These are phyloP conservation scores for Gentiana macrophylla DNA, from an alignment of 257 asterid genomes.

Conservation along the genomic window DNA sequence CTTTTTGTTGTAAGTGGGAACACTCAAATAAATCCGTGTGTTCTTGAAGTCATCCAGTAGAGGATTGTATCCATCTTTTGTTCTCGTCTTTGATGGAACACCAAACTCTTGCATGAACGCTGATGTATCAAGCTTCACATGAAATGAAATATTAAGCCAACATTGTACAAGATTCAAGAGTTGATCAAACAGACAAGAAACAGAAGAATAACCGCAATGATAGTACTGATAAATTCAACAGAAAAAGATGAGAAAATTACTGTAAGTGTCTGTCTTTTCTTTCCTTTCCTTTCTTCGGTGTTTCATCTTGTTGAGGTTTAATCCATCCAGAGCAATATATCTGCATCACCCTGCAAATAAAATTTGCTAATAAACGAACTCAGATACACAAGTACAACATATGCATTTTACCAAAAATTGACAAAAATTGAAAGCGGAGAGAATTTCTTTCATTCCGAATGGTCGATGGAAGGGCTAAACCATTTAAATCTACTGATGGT, in stretches of 20 bases:
- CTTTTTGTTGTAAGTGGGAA: constrained; percentile 81
- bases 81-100: constrained; percentile 81
- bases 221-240: too few species aligned
- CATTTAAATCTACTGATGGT: too few species aligned
- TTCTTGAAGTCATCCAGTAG: constrained; percentile 95
- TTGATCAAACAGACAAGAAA: too few species aligned
- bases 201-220: too few species aligned
- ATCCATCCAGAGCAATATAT: constrained; percentile 83
- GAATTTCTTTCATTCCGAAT: too few species aligned
- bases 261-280: constrained; percentile 73
- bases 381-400: too few species aligned
- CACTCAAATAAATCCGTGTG: constrained; percentile 84
- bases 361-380: too few species aligned
- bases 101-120: constrained; percentile 96
- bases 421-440: too few species aligned
- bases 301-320: constrained; percentile 32
- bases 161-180: constrained; percentile 5
- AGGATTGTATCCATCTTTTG: constrained; percentile 91
- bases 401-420: too few species aligned
- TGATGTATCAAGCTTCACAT: constrained; percentile 69
- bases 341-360: constrained; percentile 80
- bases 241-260: constrained; percentile 27
- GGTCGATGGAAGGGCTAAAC: too few species aligned
- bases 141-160: constrained; percentile 9
- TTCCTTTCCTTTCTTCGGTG: constrained; percentile 70